Evolutionary conservation across 768 basidiomycete genomes (phyloP), one percentile per base, ranked within the genome.

Genomic region (Termitomyces sp.): DNA sequence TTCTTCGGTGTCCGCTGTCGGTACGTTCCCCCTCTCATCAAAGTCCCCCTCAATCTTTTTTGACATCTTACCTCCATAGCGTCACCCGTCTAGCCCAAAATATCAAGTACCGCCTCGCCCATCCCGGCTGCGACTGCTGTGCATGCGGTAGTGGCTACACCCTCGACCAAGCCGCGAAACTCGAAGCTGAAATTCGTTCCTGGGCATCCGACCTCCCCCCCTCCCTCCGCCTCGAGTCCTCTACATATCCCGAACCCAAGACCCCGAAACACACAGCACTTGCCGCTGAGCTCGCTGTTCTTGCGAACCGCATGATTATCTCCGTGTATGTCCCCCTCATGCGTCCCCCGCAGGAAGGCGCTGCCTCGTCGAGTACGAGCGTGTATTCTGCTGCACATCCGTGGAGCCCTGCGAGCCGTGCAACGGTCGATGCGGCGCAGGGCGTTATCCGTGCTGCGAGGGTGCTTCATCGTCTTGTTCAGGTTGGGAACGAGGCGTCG

Each of bases 271-370:
- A 38, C 80, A 80, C 68, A 83, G 50, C 50, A 29, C 23, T 64
- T 0, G 64, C 64, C 4, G 60, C 62, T 0, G 60, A 88, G 59
- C 69, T 90, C 46, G 76, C 77, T 0, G 77, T 88, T 41, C 73
- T 81, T 48, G 82, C 84, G 5, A 77, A 88, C 59, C 69, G 81
- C 36, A 64, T 91, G 50, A 72, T 88, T 51, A 69, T 89, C 58
- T 83, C 82, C 67, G 71, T 82, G 6, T 90, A 85, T 64, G 64
- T 83, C n/a, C 89, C 89, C 0, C 88, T 89, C 68, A 67, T 89
- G 56, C 72, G 75, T 3, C 62, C 63, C 9, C 45, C 60, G 0
- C 35, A 49, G 20, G 57, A 53, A 7, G 32, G 51, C 3, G 39
- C 50, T 7, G 32, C 43, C 12, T 51, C 51, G 18, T 49, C 60